phyloP scores from a whole-genome alignment of 1,284 basidiomycete species.

The Golubevia pallescens region DNA sequence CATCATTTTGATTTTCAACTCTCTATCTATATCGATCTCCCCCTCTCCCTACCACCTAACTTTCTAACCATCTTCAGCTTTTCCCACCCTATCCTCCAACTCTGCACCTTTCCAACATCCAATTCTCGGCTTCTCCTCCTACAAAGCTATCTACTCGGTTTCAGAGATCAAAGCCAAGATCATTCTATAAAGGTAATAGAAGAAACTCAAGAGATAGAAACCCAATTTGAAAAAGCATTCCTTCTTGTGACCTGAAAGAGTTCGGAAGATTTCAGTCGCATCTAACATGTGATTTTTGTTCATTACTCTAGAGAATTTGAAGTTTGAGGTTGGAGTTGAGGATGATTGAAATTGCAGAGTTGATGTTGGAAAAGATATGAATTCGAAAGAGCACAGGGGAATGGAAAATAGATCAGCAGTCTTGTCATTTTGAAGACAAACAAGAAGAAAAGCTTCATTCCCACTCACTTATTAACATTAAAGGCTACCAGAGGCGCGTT shows the following conservation, averaged over 20 bases:
- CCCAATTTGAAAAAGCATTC: constrained; percentile 65
- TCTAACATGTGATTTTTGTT: constrained; percentile 98
- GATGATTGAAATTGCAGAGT: background rate
- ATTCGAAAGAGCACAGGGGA: background rate
- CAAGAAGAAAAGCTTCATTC: background rate
- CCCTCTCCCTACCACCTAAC: too few species aligned
- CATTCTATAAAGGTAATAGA: constrained; percentile 58
- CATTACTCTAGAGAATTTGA: constrained; percentile 71
- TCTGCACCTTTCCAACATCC: too few species aligned
- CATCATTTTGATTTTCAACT: too few species aligned
- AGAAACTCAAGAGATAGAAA: constrained; percentile 61
- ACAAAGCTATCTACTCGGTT: background rate
- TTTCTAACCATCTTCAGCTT: too few species aligned
- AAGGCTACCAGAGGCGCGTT: constrained; percentile 88
- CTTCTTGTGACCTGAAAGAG: constrained; percentile 91
- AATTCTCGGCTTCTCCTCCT: too few species aligned
- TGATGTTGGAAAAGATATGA: background rate
- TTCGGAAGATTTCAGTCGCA: constrained; percentile 98
- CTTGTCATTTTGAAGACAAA: background rate
- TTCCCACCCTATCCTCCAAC: too few species aligned
- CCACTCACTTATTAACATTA: constrained; percentile 83
- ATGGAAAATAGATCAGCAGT: background rate
- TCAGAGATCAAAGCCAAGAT: constrained; percentile 11
- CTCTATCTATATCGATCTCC: too few species aligned
- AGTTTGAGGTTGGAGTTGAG: background rate